phyloP scores from a whole-genome alignment of 2,329 filamentous ascomycete species.

The Ophiocordyceps sinensis region DNA sequence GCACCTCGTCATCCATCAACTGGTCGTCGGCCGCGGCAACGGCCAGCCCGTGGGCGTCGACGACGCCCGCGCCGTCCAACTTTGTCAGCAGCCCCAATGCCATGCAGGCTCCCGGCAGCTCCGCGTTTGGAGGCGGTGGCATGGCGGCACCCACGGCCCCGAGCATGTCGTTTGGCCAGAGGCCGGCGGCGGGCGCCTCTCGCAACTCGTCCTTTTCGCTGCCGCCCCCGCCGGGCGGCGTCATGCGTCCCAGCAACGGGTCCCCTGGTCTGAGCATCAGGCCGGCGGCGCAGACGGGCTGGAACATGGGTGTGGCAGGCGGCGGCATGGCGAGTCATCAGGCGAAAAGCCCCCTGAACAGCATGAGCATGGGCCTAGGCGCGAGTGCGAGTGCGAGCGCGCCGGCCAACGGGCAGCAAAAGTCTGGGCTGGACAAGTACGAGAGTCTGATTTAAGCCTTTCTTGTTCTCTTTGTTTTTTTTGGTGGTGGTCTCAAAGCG shows the following conservation, averaged over 20 bases:
- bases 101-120: slow-evolving; percentile 10
- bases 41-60: slow-evolving; percentile 34
- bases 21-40: slow-evolving; percentile 31
- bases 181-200: slow-evolving; percentile 17
- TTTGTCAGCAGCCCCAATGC: slow-evolving; percentile 5
- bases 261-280: slow-evolving; percentile 31
- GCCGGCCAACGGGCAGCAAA: slow-evolving; percentile 16
- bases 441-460: slow-evolving; percentile 44
- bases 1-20: slow-evolving; percentile 28
- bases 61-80: slow-evolving; percentile 3
- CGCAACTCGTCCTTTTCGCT: slow-evolving; percentile 39
- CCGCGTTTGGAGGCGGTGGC: slow-evolving; percentile 15
- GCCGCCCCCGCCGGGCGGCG: slow-evolving; percentile 33
- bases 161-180: slow-evolving; percentile 30
- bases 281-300: slow-evolving; percentile 19
- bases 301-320: slow-evolving; percentile 10
- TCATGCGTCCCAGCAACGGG: slow-evolving; percentile 6
- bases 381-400: slow-evolving; percentile 3
- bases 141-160: slow-evolving; percentile 30
- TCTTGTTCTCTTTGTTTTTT: not conserved
- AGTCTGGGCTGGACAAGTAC: slow-evolving; percentile 51
- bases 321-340: slow-evolving; percentile 5
- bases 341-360: slow-evolving; percentile 3
- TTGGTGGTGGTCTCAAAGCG: not conserved
- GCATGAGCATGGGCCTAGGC: not conserved